Evolutionary conservation across 305 asterid genomes (phyloP).

Genomic region (Solanum hybrid): DNA sequence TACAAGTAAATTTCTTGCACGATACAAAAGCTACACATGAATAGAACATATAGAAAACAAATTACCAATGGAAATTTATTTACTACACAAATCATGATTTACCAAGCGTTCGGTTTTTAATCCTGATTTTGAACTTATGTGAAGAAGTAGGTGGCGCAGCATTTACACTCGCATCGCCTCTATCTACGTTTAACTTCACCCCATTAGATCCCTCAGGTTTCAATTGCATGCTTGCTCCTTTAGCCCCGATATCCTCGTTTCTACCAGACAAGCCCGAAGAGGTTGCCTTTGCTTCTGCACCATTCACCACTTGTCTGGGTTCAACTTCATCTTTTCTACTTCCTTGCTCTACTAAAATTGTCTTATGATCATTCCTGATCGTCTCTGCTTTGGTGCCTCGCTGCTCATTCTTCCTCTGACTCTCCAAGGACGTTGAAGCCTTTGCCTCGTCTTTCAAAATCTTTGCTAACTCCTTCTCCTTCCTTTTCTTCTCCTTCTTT

Average conservation of each 20-base stretch:
- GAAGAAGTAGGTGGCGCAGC: slow-evolving; percentile 36
- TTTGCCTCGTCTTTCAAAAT: slow-evolving; percentile 38
- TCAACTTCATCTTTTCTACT: slow-evolving; percentile 13
- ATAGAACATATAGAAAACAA: background rate
- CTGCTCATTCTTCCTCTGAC: slow-evolving; percentile 18
- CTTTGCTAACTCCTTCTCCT: slow-evolving; percentile 77
- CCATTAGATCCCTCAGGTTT: slow-evolving; percentile 25
- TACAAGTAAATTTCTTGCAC: background rate
- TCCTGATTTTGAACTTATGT: slow-evolving; percentile 67
- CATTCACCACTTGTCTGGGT: slow-evolving; percentile 17
- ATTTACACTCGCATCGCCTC: slow-evolving; percentile 26
- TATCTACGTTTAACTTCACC: slow-evolving; percentile 26
- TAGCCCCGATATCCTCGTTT: slow-evolving; percentile 14
- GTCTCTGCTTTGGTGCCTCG: slow-evolving; percentile 15
- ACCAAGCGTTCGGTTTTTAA: slow-evolving; percentile 59
- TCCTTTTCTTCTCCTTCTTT: slow-evolving; percentile 84
- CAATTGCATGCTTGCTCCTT: slow-evolving; percentile 8
- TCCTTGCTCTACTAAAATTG: slow-evolving; percentile 10
- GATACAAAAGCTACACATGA: background rate
- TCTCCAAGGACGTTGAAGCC: slow-evolving; percentile 14
- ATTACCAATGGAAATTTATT: background rate
- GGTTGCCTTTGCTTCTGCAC: slow-evolving; percentile 19
- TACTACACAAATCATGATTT: slow-evolving; percentile 27
- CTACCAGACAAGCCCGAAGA: slow-evolving; percentile 10
- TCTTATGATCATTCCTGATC: slow-evolving; percentile 10